phyloP scores from a whole-genome alignment of 306 rosid species.

The Mimosa pudica region DNA sequence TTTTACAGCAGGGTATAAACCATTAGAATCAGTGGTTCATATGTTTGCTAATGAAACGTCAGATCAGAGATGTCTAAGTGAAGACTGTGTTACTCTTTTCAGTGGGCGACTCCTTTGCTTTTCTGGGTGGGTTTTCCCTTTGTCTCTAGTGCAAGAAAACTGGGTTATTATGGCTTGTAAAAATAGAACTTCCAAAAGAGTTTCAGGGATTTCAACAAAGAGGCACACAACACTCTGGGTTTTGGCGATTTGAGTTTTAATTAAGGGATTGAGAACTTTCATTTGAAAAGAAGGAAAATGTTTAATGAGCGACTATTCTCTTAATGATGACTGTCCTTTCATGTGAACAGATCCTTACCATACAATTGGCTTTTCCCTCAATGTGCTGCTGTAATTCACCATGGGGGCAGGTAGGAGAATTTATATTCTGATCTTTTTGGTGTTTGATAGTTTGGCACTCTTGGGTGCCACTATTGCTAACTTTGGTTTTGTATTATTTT shows the following conservation, averaged over 20 bases:
- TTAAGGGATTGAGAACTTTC: neutral
- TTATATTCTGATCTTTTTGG: conserved; percentile 13
- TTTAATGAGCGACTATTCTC: neutral
- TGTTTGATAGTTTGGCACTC: conserved; percentile 22
- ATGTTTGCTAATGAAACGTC: conserved; percentile 46
- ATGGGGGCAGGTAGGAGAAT: conserved; percentile 81
- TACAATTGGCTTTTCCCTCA: conserved; percentile 72
- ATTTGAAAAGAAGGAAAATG: conserved; percentile 21
- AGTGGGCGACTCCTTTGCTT: conserved; percentile 59
- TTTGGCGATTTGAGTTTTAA: conserved; percentile 23
- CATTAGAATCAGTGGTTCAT: conserved; percentile 55
- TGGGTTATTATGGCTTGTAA: neutral
- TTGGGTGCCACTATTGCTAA: conserved; percentile 28
- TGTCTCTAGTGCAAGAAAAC: neutral
- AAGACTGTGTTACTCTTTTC: conserved; percentile 57
- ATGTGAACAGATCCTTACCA: conserved; percentile 57
- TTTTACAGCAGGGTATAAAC: conserved; percentile 72
- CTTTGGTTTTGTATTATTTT: conserved; percentile 23
- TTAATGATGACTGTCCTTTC: conserved; percentile 23
- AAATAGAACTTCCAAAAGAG: neutral
- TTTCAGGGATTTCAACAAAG: conserved; percentile 8
- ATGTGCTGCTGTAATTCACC: conserved; percentile 77
- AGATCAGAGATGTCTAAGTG: conserved; percentile 43
- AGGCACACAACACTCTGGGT: neutral
- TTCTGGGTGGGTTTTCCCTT: conserved; percentile 57